A percentile compares a stretch with the other conserved stretches of the same genome.
Conservation (phyloP, 495 filamentous ascomycete genomes). For the Extremus antarcticus region DNA sequence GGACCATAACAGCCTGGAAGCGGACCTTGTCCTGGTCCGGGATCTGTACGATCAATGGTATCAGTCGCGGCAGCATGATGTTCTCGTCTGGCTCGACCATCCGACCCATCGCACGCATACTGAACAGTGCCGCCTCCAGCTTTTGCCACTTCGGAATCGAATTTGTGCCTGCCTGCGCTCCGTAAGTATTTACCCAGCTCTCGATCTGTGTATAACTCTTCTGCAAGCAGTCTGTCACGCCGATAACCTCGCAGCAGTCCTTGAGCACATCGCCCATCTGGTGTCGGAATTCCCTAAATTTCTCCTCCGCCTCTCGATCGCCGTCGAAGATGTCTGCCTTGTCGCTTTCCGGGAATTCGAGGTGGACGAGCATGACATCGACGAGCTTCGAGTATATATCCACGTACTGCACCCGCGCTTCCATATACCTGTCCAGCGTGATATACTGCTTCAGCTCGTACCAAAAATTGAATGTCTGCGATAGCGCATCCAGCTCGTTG, state of each 20-base stretch:
- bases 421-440: slow-evolving; percentile 76
- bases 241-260: slow-evolving; percentile 92
- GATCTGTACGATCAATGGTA: slow-evolving; percentile 85
- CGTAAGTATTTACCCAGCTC: slow-evolving; percentile 75
- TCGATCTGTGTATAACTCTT: slow-evolving; percentile 80
- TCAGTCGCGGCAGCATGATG: slow-evolving; percentile 74
- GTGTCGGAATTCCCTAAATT: slow-evolving; percentile 92
- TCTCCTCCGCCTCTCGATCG: slow-evolving; percentile 91
- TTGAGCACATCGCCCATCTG: slow-evolving; percentile 97
- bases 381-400: slow-evolving; percentile 80
- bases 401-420: slow-evolving; percentile 60
- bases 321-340: slow-evolving; percentile 78
- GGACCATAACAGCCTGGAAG: slow-evolving; percentile 93
- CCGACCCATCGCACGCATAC: slow-evolving; percentile 89
- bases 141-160: slow-evolving; percentile 93
- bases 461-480: slow-evolving; percentile 93
- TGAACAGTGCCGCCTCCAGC: slow-evolving; percentile 89
- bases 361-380: slow-evolving; percentile 83
- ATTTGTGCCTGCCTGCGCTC: slow-evolving; percentile 55
- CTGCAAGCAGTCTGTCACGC: slow-evolving; percentile 73
- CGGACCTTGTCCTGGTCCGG: slow-evolving; percentile 91
- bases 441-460: slow-evolving; percentile 97
- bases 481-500: slow-evolving; percentile 76
- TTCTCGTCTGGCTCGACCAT: slow-evolving; percentile 89
- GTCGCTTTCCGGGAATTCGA: slow-evolving; percentile 78